Evolutionary conservation across 1,139 yeast species (phyloP), one percentile per base, ranked within the genome.

Genomic region (Saccharomyces uvarum): DNA sequence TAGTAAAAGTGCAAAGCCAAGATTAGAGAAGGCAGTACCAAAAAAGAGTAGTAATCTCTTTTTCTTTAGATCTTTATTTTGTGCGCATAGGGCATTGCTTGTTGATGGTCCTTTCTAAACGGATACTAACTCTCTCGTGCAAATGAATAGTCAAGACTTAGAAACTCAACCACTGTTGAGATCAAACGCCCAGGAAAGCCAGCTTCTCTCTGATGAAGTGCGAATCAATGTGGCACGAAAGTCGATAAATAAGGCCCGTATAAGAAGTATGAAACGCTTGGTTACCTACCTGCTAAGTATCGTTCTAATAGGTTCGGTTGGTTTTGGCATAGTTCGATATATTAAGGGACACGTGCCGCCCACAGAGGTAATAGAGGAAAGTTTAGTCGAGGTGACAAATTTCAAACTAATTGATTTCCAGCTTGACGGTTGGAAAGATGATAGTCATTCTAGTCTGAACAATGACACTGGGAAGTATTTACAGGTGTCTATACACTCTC

Each of bases 401-500:
- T 55, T 62, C 26, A 49, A 64, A 32, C 47, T 68, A 1, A 50
- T 54, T 2, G 57, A 58, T n/a, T 54, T 66, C 13, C 59, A 59
- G 31, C 48, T 67, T 6, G 67, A 67, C 44, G 71, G 71, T 1
- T 68, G 71, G 71, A 63, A 55, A n/a, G 48, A 48, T 41, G 58
- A 58, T 9, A 48, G 47, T 31, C 57, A 57, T 14, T 42, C 44
- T 21, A 48, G 42, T 9, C 51, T 63, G 29, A 56, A 58, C 50
- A 54, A 57, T 41, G 66, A 66, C n/a, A 53, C 52, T 8, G 66
- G 67, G 5, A 60, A 60, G 51, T 55, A 48, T 9, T 48, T 66
- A 46, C 70, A 66, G 53, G 48, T 68, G 2, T 51, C 65, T n/a
- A 54, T 59, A 2, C 52, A 53, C 24, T 38, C 59, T 1, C 53